Evolutionary conservation across 139 green algal genomes (phyloP).

Genomic region (Pleodorina starrii): DNA sequence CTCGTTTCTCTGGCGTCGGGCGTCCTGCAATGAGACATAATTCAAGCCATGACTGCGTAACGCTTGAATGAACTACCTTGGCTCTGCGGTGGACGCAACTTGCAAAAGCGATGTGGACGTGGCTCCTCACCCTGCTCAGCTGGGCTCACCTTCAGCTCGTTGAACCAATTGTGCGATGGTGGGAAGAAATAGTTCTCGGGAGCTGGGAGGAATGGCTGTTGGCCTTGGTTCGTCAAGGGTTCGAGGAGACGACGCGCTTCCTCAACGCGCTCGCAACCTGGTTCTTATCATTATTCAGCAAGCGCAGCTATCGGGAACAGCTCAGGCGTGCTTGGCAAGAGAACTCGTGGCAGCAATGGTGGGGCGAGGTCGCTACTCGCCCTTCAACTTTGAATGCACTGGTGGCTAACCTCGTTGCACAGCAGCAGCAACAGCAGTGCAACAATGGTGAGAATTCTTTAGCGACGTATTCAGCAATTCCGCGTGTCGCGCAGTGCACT

Average conservation of each 20-base stretch:
- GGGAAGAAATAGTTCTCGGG: constrained; percentile 49
- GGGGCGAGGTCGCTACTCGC: constrained; percentile 32
- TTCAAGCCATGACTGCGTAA: no score
- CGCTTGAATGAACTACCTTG: no score
- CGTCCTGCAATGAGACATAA: no score
- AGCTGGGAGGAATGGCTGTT: constrained; percentile 54
- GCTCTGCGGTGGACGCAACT: no score
- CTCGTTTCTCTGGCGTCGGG: no score
- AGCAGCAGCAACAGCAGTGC: constrained; percentile 12
- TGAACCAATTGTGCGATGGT: constrained; percentile 53
- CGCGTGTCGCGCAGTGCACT: no score
- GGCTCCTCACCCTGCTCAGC: not conserved
- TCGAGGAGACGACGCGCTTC: constrained; percentile 53
- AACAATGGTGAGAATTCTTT: not conserved
- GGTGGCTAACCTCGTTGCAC: constrained; percentile 27
- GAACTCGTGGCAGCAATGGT: constrained; percentile 58
- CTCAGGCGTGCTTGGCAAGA: constrained; percentile 52
- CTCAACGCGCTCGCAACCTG: constrained; percentile 47
- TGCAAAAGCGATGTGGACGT: constrained; percentile 16
- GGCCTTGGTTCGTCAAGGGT: constrained; percentile 49
- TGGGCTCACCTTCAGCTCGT: constrained; percentile 44
- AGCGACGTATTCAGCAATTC: no score
- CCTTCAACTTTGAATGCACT: constrained; percentile 61
- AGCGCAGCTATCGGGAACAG: constrained; percentile 51
- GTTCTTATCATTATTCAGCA: constrained; percentile 54